phyloP scores from a whole-genome alignment of 768 basidiomycete genomes.

The Phallus indusiatus region DNA sequence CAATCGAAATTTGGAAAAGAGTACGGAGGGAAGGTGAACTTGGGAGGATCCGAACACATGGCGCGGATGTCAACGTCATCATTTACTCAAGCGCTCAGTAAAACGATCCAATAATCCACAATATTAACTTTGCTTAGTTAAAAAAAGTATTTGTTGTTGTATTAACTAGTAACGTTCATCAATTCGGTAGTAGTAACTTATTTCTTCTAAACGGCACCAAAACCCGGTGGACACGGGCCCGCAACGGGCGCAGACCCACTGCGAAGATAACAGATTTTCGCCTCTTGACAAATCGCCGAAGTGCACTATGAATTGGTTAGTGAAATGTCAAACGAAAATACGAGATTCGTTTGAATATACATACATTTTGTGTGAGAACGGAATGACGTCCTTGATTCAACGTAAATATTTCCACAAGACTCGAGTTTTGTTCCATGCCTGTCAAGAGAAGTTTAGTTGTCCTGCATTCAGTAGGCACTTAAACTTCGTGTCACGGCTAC shows the following conservation, averaged over 20 bases:
- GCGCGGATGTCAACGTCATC: too few relatives aligned
- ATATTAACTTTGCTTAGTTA: too few relatives aligned
- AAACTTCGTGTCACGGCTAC: neutral
- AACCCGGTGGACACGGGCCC: constrained; percentile 15
- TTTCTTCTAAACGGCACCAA: constrained; percentile 15
- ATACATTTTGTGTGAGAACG: constrained; percentile 9
- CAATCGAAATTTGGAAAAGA: too few relatives aligned
- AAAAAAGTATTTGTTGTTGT: too few relatives aligned
- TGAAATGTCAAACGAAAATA: neutral
- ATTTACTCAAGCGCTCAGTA: too few relatives aligned
- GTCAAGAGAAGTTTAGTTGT: neutral
- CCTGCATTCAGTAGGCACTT: neutral
- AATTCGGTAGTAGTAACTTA: too few relatives aligned
- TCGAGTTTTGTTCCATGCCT: constrained; percentile 14
- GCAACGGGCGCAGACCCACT: constrained; percentile 17
- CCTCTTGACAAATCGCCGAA: constrained; percentile 14
- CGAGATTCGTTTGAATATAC: neutral
- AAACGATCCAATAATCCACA: too few relatives aligned
- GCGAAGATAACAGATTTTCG: constrained; percentile 18
- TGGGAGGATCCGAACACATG: too few relatives aligned
- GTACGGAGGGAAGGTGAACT: too few relatives aligned
- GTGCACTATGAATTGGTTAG: constrained; percentile 11
- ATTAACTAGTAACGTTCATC: too few relatives aligned
- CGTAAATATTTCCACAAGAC: constrained; percentile 15
- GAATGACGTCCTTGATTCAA: constrained; percentile 16